These are phyloP conservation scores for Colletotrichum camelliae DNA, from an alignment of 2,329 filamentous ascomycete genomes.

Conservation along the genomic window DNA sequence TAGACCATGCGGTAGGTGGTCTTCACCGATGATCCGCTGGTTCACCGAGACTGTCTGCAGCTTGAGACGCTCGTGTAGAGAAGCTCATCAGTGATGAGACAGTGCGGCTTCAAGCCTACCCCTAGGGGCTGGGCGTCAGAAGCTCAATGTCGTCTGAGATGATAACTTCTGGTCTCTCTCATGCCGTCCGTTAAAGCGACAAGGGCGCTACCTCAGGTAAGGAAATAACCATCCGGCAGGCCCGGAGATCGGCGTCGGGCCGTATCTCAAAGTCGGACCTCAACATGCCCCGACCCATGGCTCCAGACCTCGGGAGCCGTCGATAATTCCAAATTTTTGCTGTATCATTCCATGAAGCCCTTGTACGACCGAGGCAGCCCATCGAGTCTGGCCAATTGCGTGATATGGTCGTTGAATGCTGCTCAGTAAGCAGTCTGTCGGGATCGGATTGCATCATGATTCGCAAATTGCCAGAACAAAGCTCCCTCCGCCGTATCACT, in stretches of 20 bases:
- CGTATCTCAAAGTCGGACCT: neutral
- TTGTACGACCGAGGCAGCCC: neutral
- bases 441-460: constrained; percentile 17
- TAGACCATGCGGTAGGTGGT: neutral
- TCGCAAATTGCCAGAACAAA: neutral
- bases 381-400: neutral
- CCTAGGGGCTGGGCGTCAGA: neutral
- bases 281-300: neutral
- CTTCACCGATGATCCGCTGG: neutral
- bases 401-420: neutral
- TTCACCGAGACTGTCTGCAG: neutral
- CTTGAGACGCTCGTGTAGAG: neutral
- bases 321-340: neutral
- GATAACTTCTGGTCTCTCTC: neutral
- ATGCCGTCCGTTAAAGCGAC: neutral
- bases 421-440: constrained; percentile 10
- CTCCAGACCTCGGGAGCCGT: neutral
- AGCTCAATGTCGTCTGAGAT: neutral
- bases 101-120: neutral
- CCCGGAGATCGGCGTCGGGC: neutral
- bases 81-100: neutral
- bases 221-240: neutral
- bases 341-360: neutral
- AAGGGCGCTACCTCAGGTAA: neutral
- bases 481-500: neutral